Evolutionary conservation across 2,329 filamentous ascomycete species (phyloP), one percentile per base, ranked within the genome.

Genomic region (Pseudocercospora macadamiae): DNA sequence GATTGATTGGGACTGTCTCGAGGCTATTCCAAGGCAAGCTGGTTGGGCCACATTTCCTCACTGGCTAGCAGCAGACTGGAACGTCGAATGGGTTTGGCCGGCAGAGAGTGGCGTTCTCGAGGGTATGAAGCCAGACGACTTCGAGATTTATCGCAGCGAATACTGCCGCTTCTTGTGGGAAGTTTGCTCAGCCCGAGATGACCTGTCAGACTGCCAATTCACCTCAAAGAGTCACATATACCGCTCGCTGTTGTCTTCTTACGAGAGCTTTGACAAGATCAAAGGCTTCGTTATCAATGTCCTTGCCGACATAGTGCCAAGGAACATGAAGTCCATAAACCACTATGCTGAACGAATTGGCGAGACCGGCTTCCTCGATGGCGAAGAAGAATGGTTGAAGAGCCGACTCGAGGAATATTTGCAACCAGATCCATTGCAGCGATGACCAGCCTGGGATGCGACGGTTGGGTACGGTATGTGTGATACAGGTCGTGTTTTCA

Each of bases 211-310:
- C 23, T 26, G 32, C 16, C 47, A 47, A 2, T 63, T 61, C 42
- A 62, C 63, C 6, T 53, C 61, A 10, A 61, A 63, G 36, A 63
- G 61, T n/a, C 63, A 65, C 44, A 56, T 63, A 32, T 65, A 63
- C 28, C 54, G 54, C 12, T 53, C 57, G 8, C 48, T 63, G 6
- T 44, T 61, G 19, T 21, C 54, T n/a, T 58, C 55, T 9, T 45
- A 58, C 16, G 63, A 61, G 54, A 47, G 44, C 16, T 61, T 63
- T 14, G 42, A 59, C 19, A 48, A 59, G 14, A 54, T 65, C 19
- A 54, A 57, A 30, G 26, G 42, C 14, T 61, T 65, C 39, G 61
- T 63, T 4, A 51, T 28, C 42, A 65, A 63, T 30, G 61, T 65
- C 21, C 34, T 65, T 16, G 44, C 36, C 3, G 61, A 65, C 9